phyloP scores from a whole-genome alignment of 768 basidiomycete genomes.

The Lactarius psammicola region DNA sequence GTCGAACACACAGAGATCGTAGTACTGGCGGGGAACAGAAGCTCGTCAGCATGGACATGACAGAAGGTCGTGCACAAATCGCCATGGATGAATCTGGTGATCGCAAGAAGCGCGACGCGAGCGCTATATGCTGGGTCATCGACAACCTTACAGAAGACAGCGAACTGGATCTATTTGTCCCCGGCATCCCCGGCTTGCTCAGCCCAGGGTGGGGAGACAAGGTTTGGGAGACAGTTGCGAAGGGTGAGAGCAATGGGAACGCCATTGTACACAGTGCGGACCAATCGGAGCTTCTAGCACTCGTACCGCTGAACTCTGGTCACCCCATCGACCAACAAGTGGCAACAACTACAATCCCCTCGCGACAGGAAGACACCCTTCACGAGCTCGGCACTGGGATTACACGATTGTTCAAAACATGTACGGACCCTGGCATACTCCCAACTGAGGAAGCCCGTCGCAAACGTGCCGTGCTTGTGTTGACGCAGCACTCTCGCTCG shows the following conservation, averaged over 20 bases:
- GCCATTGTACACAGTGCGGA: not conserved
- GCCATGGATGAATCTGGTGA: conserved; percentile 9
- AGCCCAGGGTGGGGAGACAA: conserved; percentile 8
- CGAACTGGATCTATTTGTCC: conserved; percentile 10
- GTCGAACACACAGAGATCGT: conserved; percentile 13
- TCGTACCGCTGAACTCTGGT: not conserved
- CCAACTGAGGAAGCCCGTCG: conserved; percentile 7
- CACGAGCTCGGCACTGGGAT: conserved; percentile 15
- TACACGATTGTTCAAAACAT: conserved; percentile 19
- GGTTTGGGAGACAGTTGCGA: conserved; percentile 8
- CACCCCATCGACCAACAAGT: not conserved
- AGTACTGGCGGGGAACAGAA: not conserved
- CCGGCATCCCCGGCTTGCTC: conserved; percentile 9
- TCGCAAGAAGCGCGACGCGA: conserved; percentile 9
- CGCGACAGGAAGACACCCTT: conserved; percentile 8
- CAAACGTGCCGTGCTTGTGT: conserved; percentile 23
- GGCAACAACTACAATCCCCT: too few relatives aligned
- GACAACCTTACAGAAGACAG: conserved; percentile 18
- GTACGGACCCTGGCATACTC: conserved; percentile 19
- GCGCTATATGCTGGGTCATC: conserved; percentile 14
- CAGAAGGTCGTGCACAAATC: conserved; percentile 16
- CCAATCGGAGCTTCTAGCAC: not conserved
- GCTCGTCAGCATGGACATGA: conserved; percentile 13
- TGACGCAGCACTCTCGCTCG: conserved; percentile 19
- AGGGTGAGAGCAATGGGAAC: not conserved